Evolutionary conservation across 2,329 filamentous ascomycete species (phyloP).

Genomic region (Aspergillus sp.): DNA sequence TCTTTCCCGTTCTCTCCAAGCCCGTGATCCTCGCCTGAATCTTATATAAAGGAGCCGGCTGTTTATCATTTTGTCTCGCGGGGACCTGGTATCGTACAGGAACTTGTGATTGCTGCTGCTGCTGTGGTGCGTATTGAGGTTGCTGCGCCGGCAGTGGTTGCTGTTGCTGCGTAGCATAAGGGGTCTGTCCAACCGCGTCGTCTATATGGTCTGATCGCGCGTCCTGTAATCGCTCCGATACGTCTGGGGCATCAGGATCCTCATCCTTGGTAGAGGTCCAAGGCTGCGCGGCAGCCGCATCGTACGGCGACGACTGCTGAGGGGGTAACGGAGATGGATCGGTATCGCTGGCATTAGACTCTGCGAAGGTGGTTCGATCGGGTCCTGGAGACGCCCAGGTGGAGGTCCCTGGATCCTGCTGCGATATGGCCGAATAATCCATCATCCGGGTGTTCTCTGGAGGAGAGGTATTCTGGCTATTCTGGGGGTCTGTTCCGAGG

Average conservation of each 20-base stretch:
- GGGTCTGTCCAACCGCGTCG: slow-evolving; percentile 29
- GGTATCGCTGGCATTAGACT: slow-evolving; percentile 28
- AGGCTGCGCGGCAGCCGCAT: slow-evolving; percentile 7
- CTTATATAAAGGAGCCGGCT: slow-evolving; percentile 63
- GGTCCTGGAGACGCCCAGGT: slow-evolving; percentile 57
- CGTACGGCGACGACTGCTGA: slow-evolving; percentile 28
- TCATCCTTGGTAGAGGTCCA: slow-evolving; percentile 4
- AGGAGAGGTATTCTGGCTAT: slow-evolving; percentile 5
- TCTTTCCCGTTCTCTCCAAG: slow-evolving; percentile 84
- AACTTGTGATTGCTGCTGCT: slow-evolving; percentile 33
- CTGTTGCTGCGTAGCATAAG: slow-evolving; percentile 32
- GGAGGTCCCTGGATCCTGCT: slow-evolving; percentile 50
- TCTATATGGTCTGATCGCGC: slow-evolving; percentile 33
- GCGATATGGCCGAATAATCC: slow-evolving; percentile 57
- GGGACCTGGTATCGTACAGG: slow-evolving; percentile 44
- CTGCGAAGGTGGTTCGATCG: slow-evolving; percentile 35
- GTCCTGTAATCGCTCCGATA: slow-evolving; percentile 36
- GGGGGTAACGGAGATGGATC: slow-evolving; percentile 36
- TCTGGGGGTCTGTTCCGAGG: background rate
- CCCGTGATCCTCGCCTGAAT: slow-evolving; percentile 92
- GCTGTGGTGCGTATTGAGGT: slow-evolving; percentile 29
- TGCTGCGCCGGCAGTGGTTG: slow-evolving; percentile 14
- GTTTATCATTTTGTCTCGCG: slow-evolving; percentile 28
- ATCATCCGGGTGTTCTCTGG: slow-evolving; percentile 34
- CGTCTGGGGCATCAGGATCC: slow-evolving; percentile 34